Conservation (phyloP, 2,329 filamentous ascomycete species). For the Coleophoma eucalyptorum region DNA sequence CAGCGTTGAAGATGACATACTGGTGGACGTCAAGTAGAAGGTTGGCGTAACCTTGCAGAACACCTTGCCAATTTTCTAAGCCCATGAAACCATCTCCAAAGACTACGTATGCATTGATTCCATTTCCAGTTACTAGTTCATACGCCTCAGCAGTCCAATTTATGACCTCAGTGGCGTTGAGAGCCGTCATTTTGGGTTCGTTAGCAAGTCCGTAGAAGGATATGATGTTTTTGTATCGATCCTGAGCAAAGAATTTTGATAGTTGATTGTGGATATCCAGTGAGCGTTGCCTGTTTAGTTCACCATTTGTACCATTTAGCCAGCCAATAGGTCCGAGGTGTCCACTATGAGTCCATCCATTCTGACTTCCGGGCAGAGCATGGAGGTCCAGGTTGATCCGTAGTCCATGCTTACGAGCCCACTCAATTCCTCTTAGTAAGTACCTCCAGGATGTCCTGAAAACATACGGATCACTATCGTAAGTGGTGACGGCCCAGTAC, state of each 20-base stretch:
- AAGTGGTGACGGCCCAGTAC: slow-evolving; percentile 90
- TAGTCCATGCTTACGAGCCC: slow-evolving; percentile 85
- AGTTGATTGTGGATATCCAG: slow-evolving; percentile 85
- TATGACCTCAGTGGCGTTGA: slow-evolving; percentile 64
- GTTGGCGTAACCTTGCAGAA: slow-evolving; percentile 66
- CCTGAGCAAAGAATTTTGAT: slow-evolving; percentile 88
- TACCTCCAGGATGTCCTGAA: slow-evolving; percentile 89
- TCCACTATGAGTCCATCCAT: slow-evolving; percentile 97
- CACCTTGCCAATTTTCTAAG: slow-evolving; percentile 83
- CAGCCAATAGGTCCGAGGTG: slow-evolving; percentile 76
- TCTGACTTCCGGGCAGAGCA: slow-evolving; percentile 87
- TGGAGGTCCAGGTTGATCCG: slow-evolving; percentile 93
- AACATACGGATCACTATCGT: slow-evolving; percentile 84
- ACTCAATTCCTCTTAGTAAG: slow-evolving; percentile 88
- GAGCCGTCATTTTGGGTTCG: slow-evolving; percentile 80
- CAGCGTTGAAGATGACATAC: slow-evolving; percentile 95
- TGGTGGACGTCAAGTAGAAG: slow-evolving; percentile 96
- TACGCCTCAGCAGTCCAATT: slow-evolving; percentile 77
- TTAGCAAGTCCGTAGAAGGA: slow-evolving; percentile 93
- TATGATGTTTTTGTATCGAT: slow-evolving; percentile 87
- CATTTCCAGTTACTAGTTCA: slow-evolving; percentile 70
- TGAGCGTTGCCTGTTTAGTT: slow-evolving; percentile 72
- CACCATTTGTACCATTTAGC: slow-evolving; percentile 86
- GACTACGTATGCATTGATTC: slow-evolving; percentile 68
- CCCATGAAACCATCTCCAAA: slow-evolving; percentile 97